Base-by-base conservation (phyloP, 2,329 filamentous ascomycete genomes). In the Basipetospora chlamydospora region DNA sequence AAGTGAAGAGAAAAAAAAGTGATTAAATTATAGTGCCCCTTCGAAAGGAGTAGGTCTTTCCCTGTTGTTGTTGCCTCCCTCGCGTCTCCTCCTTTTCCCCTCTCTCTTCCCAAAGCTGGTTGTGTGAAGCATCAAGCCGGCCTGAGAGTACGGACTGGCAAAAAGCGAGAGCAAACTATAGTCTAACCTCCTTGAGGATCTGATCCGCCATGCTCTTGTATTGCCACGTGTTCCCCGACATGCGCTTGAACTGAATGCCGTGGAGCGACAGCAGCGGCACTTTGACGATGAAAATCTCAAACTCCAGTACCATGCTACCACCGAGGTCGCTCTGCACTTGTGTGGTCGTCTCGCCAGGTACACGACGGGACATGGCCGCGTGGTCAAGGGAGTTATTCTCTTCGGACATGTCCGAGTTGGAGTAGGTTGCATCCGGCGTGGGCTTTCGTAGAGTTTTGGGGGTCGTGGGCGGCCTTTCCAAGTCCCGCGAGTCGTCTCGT, bases 141-240 rank as follows among this genome's bases (percentile, higher is more conserved):
- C n/a, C n/a, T n/a, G n/a, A n/a, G n/a, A n/a, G n/a, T n/a, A n/a
- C n/a, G n/a, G n/a, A n/a, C n/a, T n/a, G n/a, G n/a, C n/a, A n/a
- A n/a, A n/a, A n/a, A n/a, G n/a, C n/a, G n/a, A n/a, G n/a, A n/a
- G n/a, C n/a, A n/a, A 23, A n/a, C 63, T 61, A 94, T 43, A 96
- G 69, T 52, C 77, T 77, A 46, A 98, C 61, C 55, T 90, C 86
- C 51, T 80, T 76, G 47, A 98, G 64, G 49, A 98, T 95, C 49
- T 86, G 86, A 58, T 94, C 87, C 25, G 90, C 90, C 86, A 96
- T 92, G 51, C 84, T 88, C 65, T 95, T 94, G 62, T 93, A 98
- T 57, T 95, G 87, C 87, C 88, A 96, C 40, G 90, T 96, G 41
- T 92, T 88, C 25, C 90, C 88, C 39, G 83, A 75, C 46, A 96